Conservation (phyloP, 2,329 filamentous ascomycete genomes). For the Rutstroemia sp. region DNA sequence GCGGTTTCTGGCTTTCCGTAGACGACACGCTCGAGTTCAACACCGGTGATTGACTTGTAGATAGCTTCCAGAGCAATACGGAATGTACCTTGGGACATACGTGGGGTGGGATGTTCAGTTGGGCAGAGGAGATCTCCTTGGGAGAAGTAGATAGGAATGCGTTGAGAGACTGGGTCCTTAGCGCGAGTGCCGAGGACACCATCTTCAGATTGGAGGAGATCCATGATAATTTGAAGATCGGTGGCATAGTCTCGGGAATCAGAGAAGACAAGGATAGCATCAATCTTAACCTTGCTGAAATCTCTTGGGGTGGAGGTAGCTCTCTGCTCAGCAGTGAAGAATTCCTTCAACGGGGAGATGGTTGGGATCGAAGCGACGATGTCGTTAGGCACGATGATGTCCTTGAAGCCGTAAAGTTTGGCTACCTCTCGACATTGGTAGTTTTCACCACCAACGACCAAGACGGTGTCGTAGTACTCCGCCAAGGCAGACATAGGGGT, state of each 20-base stretch:
- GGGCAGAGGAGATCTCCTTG: slow-evolving; percentile 59
- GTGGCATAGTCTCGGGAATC: slow-evolving; percentile 68
- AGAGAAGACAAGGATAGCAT: slow-evolving; percentile 69
- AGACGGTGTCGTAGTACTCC: slow-evolving; percentile 63
- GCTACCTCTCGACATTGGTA: slow-evolving; percentile 68
- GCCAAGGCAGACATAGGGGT: slow-evolving; percentile 67
- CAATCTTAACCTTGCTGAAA: slow-evolving; percentile 64
- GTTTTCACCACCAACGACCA: slow-evolving; percentile 69
- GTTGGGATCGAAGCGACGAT: slow-evolving; percentile 62
- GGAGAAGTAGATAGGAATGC: slow-evolving; percentile 69
- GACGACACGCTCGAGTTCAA: slow-evolving; percentile 66
- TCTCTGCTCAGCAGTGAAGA: slow-evolving; percentile 61
- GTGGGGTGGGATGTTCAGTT: slow-evolving; percentile 55
- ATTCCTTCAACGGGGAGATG: slow-evolving; percentile 58
- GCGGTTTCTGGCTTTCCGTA: slow-evolving; percentile 70
- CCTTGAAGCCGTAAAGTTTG: slow-evolving; percentile 66
- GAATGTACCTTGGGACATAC: slow-evolving; percentile 70
- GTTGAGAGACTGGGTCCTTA: slow-evolving; percentile 56
- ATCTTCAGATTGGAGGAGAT: slow-evolving; percentile 61
- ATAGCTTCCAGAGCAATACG: slow-evolving; percentile 67
- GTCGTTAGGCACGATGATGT: slow-evolving; percentile 67
- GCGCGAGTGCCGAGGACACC: slow-evolving; percentile 58
- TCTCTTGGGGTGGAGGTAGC: slow-evolving; percentile 51
- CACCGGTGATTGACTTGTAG: slow-evolving; percentile 63
- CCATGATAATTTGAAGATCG: slow-evolving; percentile 71